These are phyloP conservation scores for Cardamine chenopodiifolia DNA, from an alignment of 345 rosid species.

Conservation along the genomic window DNA sequence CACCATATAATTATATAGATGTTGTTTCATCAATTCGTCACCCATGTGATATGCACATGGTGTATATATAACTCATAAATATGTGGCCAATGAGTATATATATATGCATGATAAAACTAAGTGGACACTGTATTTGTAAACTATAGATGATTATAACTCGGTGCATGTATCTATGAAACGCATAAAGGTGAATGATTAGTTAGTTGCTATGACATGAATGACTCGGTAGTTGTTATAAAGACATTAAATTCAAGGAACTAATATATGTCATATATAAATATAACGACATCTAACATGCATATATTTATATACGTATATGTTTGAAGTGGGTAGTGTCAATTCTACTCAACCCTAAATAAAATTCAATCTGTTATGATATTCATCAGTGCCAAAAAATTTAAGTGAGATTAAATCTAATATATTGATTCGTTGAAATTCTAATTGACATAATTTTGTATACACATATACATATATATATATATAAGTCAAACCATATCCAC, in stretches of 20 bases:
- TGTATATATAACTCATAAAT: background rate
- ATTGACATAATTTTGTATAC: too few relatives aligned
- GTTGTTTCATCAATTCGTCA: conserved; percentile 40
- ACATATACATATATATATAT: too few relatives aligned
- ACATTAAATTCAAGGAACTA: conserved; percentile 7
- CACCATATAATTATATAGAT: conserved; percentile 21
- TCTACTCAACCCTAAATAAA: too few relatives aligned
- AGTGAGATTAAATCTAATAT: too few relatives aligned
- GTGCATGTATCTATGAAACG: conserved; percentile 20
- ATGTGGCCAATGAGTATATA: background rate
- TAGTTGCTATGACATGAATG: conserved; percentile 32
- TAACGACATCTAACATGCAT: conserved; percentile 22
- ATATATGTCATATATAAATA: conserved; percentile 2
- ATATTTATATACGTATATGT: too few relatives aligned
- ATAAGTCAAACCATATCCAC: too few relatives aligned
- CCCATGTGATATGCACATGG: conserved; percentile 40
- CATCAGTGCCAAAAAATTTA: too few relatives aligned
- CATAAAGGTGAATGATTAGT: conserved; percentile 25
- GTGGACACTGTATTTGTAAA: conserved; percentile 12
- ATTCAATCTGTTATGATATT: too few relatives aligned
- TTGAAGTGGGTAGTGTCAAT: too few relatives aligned
- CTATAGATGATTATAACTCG: background rate
- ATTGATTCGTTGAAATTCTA: too few relatives aligned
- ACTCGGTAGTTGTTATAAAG: conserved; percentile 16
- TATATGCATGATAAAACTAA: background rate